Percentiles rank a stretch among this genome's conserved stretches.
These are phyloP conservation scores for Colletotrichum eleusines DNA, from an alignment of 2,329 filamentous ascomycete genomes.

Conservation along the genomic window DNA sequence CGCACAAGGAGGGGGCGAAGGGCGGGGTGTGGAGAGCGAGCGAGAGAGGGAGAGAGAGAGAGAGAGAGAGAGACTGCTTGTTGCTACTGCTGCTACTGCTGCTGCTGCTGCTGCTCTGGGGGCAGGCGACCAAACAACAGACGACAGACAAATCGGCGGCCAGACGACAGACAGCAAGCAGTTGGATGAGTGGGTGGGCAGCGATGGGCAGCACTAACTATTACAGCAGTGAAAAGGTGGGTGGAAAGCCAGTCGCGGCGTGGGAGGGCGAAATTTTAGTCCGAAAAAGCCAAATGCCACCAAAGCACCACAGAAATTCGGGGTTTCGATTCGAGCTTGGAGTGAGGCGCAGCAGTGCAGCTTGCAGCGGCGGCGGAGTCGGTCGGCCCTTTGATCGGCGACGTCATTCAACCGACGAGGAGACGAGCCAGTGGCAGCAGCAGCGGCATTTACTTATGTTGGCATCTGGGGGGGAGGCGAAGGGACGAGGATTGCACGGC, in stretches of 20 bases:
- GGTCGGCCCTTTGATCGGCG: conserved; percentile 37
- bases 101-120: neutral
- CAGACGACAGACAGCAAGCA: neutral
- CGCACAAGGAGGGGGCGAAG: conserved; percentile 11
- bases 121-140: neutral
- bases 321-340: conserved; percentile 23
- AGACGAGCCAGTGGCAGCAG: neutral
- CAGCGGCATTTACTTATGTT: neutral
- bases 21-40: no score
- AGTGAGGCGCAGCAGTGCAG: conserved; percentile 40
- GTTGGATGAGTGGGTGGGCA: conserved; percentile 5
- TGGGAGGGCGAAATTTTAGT: conserved; percentile 26
- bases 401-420: conserved; percentile 32
- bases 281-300: neutral
- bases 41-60: no score
- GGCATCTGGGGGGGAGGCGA: neutral
- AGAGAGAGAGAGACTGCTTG: conserved; percentile 16
- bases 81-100: neutral
- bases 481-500: neutral
- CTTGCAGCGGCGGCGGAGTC: conserved; percentile 36
- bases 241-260: no score
- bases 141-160: neutral
- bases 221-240: conserved; percentile 6
- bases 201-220: conserved; percentile 3
- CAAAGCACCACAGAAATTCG: conserved; percentile 24